phyloP scores from a whole-genome alignment of 1,139 yeast genomes.

The Blastobotrys proliferans region DNA sequence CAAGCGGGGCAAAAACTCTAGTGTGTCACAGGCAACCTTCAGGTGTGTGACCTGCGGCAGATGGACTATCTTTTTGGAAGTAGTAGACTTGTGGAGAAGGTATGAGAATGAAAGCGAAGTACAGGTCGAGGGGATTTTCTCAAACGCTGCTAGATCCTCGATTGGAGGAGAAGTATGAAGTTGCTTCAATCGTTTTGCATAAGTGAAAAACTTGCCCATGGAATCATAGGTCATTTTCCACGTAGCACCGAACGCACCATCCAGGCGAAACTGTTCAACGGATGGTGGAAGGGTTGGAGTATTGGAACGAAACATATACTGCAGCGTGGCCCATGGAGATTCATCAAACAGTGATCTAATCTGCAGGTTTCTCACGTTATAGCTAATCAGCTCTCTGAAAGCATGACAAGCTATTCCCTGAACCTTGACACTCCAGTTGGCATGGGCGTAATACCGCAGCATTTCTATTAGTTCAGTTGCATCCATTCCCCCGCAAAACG shows the following conservation, averaged over 20 bases:
- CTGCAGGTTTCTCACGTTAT: constrained; percentile 4
- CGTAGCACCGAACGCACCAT: constrained; percentile 11
- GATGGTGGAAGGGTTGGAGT: constrained; percentile 4
- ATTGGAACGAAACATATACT: constrained; percentile 6
- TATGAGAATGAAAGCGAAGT: constrained; percentile 3
- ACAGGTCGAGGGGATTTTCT: constrained; percentile 3
- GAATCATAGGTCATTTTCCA: constrained; percentile 10
- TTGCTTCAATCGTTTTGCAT: neutral
- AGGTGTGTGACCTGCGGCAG: constrained; percentile 7
- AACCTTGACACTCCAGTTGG: constrained; percentile 7
- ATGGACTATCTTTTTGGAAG: neutral
- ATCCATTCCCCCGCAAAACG: constrained; percentile 8
- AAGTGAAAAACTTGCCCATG: constrained; percentile 8
- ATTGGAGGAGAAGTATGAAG: constrained; percentile 11
- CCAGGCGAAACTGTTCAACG: constrained; percentile 6
- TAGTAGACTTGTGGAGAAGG: neutral
- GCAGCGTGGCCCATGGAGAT: constrained; percentile 10
- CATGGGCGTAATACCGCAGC: neutral
- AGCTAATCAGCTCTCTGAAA: constrained; percentile 3
- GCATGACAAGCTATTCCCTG: constrained; percentile 8
- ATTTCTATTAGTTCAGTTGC: neutral
- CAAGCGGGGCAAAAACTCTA: constrained; percentile 5
- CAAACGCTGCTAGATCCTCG: constrained; percentile 1
- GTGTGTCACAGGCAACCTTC: constrained; percentile 4
- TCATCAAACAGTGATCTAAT: constrained; percentile 8